These are phyloP conservation scores for Agrocybe pediades DNA, from an alignment of 768 basidiomycete species.

Conservation along the genomic window DNA sequence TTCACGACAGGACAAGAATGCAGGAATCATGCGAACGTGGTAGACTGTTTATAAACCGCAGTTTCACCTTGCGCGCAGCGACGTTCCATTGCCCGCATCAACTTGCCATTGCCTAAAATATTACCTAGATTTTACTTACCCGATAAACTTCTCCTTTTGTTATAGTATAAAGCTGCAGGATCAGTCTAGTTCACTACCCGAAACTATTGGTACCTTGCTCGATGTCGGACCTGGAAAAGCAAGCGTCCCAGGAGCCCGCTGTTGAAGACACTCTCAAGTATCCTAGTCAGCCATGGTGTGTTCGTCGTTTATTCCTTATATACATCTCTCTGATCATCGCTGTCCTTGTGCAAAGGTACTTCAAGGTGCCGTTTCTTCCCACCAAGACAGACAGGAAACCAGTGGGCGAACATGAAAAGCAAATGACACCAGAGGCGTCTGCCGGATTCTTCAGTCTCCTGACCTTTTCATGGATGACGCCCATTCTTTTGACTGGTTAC, in stretches of 20 bases:
- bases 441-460: conserved; percentile 61
- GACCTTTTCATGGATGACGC: conserved; percentile 77
- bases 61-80: neutral
- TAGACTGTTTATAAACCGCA: neutral
- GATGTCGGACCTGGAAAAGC: neutral
- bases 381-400: neutral
- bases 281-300: neutral
- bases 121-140: neutral
- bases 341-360: neutral
- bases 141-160: neutral
- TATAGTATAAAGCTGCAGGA: neutral
- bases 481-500: conserved; percentile 74
- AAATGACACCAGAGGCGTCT: conserved; percentile 64
- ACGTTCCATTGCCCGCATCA: neutral
- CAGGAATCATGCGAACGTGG: neutral
- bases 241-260: neutral
- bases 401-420: neutral
- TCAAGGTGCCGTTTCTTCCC: neutral
- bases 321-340: neutral
- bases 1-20: neutral
- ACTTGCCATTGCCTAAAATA: neutral
- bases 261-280: neutral
- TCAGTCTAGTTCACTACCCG: neutral
- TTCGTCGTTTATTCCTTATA: neutral
- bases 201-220: neutral